These are phyloP conservation scores for Nannochloropsis granulata DNA, from an alignment of 108 stramenopile genomes.

Conservation along the genomic window DNA sequence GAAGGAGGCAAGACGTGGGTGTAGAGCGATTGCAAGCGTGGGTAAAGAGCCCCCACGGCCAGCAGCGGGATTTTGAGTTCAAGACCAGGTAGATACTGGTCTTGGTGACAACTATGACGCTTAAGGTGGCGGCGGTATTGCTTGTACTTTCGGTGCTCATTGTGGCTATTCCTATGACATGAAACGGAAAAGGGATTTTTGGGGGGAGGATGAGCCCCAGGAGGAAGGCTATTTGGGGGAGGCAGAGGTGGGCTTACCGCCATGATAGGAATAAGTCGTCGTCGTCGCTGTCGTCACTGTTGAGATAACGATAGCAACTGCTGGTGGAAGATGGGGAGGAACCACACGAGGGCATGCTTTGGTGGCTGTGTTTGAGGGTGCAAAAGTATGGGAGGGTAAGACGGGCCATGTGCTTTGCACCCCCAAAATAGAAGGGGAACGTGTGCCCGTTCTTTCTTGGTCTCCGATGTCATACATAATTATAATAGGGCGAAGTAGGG, in stretches of 20 bases:
- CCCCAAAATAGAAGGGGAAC: too few relatives aligned
- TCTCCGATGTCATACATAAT: too few relatives aligned
- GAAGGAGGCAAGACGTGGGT: neutral
- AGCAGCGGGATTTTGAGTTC: neutral
- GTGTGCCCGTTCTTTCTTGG: too few relatives aligned
- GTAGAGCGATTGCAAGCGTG: neutral
- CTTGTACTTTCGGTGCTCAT: neutral
- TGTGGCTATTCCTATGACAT: neutral
- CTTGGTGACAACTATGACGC: neutral
- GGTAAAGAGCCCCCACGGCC: neutral
- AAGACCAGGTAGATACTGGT: neutral
- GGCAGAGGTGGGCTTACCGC: too few relatives aligned
- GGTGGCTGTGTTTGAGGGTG: too few relatives aligned
- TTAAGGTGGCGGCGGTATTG: neutral
- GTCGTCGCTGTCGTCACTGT: neutral
- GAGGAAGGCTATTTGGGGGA: too few relatives aligned
- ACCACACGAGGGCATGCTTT: neutral
- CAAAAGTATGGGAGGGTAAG: too few relatives aligned
- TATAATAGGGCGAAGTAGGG: too few relatives aligned
- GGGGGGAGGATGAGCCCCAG: too few relatives aligned
- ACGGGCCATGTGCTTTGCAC: too few relatives aligned
- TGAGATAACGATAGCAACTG: neutral
- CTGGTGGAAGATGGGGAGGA: neutral
- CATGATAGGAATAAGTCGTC: neutral
- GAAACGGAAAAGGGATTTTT: too few relatives aligned